These are phyloP conservation scores for Microdochium paspali DNA, from an alignment of 2,329 filamentous ascomycete species.

Conservation along the genomic window DNA sequence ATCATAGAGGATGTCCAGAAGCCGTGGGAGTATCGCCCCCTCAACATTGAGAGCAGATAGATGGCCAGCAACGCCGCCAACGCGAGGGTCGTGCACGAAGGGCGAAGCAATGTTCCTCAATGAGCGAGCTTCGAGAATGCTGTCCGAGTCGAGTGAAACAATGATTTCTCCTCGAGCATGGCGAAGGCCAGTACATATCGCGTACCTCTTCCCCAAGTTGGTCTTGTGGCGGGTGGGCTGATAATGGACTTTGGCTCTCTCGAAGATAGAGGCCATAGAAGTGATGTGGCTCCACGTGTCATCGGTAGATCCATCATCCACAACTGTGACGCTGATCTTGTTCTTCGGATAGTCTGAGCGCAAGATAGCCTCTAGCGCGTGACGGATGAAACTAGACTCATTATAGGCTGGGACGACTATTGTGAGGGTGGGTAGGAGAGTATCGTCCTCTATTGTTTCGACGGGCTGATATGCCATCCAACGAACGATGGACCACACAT, in stretches of 20 bases:
- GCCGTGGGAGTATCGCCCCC: background rate
- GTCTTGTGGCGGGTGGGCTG: background rate
- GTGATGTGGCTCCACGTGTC: constrained; percentile 1
- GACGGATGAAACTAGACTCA: constrained; percentile 1
- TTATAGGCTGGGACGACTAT: constrained; percentile 1
- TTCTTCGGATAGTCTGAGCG: constrained; percentile 1
- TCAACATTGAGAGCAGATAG: background rate
- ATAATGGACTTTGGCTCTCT: background rate
- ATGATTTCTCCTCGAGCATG: constrained; percentile 1
- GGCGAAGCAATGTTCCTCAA: constrained; percentile 1
- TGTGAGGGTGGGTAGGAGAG: background rate
- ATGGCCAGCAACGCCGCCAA: constrained; percentile 2
- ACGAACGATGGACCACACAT: background rate
- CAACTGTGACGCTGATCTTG: constrained; percentile 1
- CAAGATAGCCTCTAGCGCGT: background rate
- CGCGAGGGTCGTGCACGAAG: background rate
- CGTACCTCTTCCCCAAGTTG: constrained; percentile 1
- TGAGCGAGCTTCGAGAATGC: background rate
- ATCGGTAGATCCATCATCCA: constrained; percentile 2
- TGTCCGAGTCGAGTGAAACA: constrained; percentile 2
- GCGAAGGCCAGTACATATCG: background rate
- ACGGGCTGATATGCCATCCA: constrained; percentile 1
- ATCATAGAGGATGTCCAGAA: constrained; percentile 1
- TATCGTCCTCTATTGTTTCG: background rate
- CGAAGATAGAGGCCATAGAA: background rate